Percentiles rank a stretch among this genome's conserved stretches.
Conservation (phyloP, 2,329 filamentous ascomycete species). For the Aspergillus fumigatus region DNA sequence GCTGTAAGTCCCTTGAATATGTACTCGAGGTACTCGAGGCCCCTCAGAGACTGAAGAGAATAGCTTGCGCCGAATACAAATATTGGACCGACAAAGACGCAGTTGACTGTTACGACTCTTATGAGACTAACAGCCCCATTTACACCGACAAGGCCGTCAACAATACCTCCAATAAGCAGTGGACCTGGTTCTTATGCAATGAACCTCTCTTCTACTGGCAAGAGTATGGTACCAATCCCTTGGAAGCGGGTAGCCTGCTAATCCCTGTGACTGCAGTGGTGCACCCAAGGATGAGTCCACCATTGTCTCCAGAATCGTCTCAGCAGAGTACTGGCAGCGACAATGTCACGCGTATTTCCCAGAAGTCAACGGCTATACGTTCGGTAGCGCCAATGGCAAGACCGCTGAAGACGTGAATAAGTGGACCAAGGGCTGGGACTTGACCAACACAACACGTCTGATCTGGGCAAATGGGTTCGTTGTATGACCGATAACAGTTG, state of each 20-base stretch:
- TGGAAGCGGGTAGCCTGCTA: conserved; percentile 13
- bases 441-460: conserved; percentile 49
- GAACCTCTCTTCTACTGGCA: conserved; percentile 59
- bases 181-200: conserved; percentile 60
- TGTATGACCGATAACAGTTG: neutral
- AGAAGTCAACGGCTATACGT: conserved; percentile 46
- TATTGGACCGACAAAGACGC: conserved; percentile 45
- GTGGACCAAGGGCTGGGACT: conserved; percentile 54
- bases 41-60: neutral
- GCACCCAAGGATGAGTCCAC: conserved; percentile 43
- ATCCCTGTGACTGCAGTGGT: conserved; percentile 41
- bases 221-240: conserved; percentile 32
- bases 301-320: conserved; percentile 52
- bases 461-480: conserved; percentile 54
- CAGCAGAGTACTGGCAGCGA: conserved; percentile 49
- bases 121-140: conserved; percentile 47
- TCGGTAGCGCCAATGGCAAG: conserved; percentile 44
- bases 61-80: conserved; percentile 46
- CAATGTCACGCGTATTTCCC: conserved; percentile 57
- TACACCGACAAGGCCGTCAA: conserved; percentile 48
- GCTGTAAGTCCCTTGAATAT: conserved; percentile 36
- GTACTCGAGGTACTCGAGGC: neutral
- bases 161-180: conserved; percentile 50
- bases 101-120: conserved; percentile 51
- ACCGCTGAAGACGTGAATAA: conserved; percentile 49